Evolutionary conservation across 106 monocot species (phyloP), one percentile per base, ranked within the genome.

Genomic region (Dioscorea alata): DNA sequence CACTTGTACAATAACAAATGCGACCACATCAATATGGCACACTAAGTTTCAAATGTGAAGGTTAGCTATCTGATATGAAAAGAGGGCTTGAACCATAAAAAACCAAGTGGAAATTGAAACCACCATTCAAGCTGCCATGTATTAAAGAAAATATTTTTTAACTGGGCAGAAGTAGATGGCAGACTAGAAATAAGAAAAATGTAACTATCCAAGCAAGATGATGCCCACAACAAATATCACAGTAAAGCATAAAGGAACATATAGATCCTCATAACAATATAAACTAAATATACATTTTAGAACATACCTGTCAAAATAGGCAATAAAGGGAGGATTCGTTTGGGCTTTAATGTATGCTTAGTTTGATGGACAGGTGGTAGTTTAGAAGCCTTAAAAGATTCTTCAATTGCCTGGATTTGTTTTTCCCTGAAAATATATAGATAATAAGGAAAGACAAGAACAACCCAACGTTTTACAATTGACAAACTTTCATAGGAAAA

Each of bases 401-500:
- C 92, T 61, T 89, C 92, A 81, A 97, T 97, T 23, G 89, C 89
- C 78, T 92, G 81, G 33, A 97, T 97, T 75, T 97, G 86, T 66
- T 83, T 97, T 49, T 92, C 92, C 79, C 97, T 96, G 72, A 21
- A 49, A 69, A 53, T 33, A 61, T 68, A 62, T 6, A 73, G 64
- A 68, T 24, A 64, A 23, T 12, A 22, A 59, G 22, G 23, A 23
- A 4, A 59, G 2, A 20, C 22, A 59, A 22, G 2, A 59, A 22
- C 4, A 59, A 23, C n/a, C 59, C 23, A 19, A 59, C 22, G 9
- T 59, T 20, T 18, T 16, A 18, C 19, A 16, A 56, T 56, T 19
- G 15, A 56, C 33, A 72, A 10, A 20, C 51, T 59, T 22, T 19
- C 18, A 10, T 8, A 13, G 23, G 50, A 52, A 60, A 49, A 22